A percentile compares a stretch with the other conserved stretches of the same genome.
Evolutionary conservation across 306 rosid genomes (phyloP).

Genomic region (Vigna reflexopilosa): DNA sequence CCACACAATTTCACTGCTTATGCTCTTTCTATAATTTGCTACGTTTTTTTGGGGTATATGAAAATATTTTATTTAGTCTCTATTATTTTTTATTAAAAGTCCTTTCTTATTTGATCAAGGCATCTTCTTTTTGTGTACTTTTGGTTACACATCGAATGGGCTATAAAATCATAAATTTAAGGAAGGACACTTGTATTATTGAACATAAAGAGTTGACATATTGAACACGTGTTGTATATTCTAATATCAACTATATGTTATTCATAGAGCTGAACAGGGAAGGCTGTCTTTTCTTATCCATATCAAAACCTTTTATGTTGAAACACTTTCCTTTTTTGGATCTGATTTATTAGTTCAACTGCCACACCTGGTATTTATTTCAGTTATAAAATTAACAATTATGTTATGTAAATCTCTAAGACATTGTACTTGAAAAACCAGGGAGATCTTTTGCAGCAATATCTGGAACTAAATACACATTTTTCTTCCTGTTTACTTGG

Average conservation of each 20-base stretch:
- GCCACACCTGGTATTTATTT: not conserved
- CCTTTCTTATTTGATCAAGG: not conserved
- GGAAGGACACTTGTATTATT: conserved; percentile 18
- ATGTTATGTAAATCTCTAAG: conserved; percentile 14
- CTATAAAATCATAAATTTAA: conserved; percentile 8
- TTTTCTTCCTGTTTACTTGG: conserved; percentile 12
- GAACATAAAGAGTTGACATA: conserved; percentile 12
- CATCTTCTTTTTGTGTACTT: conserved; percentile 26
- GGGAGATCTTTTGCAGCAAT: conserved; percentile 3
- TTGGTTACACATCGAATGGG: conserved; percentile 21
- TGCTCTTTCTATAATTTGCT: conserved; percentile 6
- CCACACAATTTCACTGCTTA: not conserved
- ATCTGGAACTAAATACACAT: not conserved
- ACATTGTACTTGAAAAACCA: conserved; percentile 6
- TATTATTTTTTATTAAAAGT: conserved; percentile 4
- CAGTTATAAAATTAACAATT: conserved; percentile 23
- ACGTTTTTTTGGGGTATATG: conserved; percentile 10
- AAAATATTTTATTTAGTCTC: conserved; percentile 2
- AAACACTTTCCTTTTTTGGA: not conserved
- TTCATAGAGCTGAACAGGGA: conserved; percentile 23
- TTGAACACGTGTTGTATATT: conserved; percentile 15
- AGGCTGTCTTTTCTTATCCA: conserved; percentile 18
- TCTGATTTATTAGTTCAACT: conserved; percentile 5
- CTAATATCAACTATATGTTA: conserved; percentile 1
- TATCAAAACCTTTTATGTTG: conserved; percentile 2